Evolutionary conservation across 192 early-diverging fungal species (phyloP), one percentile per base, ranked within the genome.

Genomic region (Umbelopsis sp.): DNA sequence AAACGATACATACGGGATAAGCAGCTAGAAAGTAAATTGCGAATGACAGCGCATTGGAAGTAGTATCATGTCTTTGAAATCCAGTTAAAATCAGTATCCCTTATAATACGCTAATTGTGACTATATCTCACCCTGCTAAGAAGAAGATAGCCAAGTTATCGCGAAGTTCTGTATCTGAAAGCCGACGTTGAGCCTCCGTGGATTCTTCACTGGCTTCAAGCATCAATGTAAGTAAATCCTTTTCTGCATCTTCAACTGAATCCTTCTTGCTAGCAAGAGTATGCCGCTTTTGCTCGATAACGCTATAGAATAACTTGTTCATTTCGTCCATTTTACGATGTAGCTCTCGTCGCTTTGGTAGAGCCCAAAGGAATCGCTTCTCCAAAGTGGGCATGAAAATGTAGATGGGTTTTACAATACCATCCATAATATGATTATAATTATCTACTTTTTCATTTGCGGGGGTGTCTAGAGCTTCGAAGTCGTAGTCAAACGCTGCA

Each of bases 401-500:
- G 6, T 50, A 70, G 16, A 44, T 7, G 0, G 68, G 68, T 3
- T 53, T 26, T 22, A 16, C 8, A 14, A 59, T 8, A 6, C 59
- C 67, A 14, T n/a, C 16, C 11, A 54, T 65, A 6, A 72, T 45
- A 10, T 38, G 17, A 17, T 70, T 66, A 52, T 72, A 71, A 31
- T 45, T 50, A 20, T 50, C 21, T 3, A 62, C 51, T 22, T 34
- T 74, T 65, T 73, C 26, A 21, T 29, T 71, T 5, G 70, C 21
- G 20, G 51, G 20, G 24, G 73, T 54, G 2, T 65, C 43, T 4
- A 72, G 38, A 9, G 77, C 52, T 22, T 71, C 17, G n/a, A 78
- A 78, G 17, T 78, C 59, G 25, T 74, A 78, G 29, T 69, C 77
- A 65, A 78, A 78, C 7, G 68, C 77, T 44, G 77, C 69, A 45